phyloP scores from a whole-genome alignment of 164 flowering plant genomes.

The Annona squamosa region DNA sequence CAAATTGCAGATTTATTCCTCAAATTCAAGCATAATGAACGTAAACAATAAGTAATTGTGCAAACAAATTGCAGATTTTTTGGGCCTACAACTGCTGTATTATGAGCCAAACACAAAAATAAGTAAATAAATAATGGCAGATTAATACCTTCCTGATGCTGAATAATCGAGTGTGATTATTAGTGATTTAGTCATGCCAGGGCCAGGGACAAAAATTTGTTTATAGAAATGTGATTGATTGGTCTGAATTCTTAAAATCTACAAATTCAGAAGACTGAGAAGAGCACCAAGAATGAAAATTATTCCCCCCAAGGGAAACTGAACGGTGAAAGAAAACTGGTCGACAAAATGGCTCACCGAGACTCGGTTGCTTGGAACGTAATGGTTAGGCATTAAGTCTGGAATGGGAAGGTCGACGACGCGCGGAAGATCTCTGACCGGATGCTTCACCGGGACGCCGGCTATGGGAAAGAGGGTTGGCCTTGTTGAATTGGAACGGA shows the following conservation, averaged over 20 bases:
- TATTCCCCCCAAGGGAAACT: constrained; percentile 14
- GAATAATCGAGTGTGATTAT: neutral
- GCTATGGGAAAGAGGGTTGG: neutral
- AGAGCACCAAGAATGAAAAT: neutral
- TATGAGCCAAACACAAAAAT: no score
- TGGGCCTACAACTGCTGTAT: no score
- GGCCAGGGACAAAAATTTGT: no score
- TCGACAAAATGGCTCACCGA: constrained; percentile 21
- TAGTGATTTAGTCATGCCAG: neutral
- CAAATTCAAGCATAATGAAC: no score
- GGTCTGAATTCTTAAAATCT: no score
- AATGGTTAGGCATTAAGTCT: constrained; percentile 24
- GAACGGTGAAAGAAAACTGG: constrained; percentile 19
- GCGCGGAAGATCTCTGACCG: constrained; percentile 24
- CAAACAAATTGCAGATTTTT: no score
- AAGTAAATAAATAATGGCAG: no score
- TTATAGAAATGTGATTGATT: no score
- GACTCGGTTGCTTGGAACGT: constrained; percentile 26
- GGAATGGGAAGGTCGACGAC: constrained; percentile 17
- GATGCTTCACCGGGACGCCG: constrained; percentile 16
- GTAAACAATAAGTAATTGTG: no score
- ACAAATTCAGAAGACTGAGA: neutral
- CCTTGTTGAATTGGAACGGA: no score
- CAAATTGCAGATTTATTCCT: no score
- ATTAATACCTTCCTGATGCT: no score